phyloP scores from a whole-genome alignment of 345 rosid species.

The Capsella bursapastoris region DNA sequence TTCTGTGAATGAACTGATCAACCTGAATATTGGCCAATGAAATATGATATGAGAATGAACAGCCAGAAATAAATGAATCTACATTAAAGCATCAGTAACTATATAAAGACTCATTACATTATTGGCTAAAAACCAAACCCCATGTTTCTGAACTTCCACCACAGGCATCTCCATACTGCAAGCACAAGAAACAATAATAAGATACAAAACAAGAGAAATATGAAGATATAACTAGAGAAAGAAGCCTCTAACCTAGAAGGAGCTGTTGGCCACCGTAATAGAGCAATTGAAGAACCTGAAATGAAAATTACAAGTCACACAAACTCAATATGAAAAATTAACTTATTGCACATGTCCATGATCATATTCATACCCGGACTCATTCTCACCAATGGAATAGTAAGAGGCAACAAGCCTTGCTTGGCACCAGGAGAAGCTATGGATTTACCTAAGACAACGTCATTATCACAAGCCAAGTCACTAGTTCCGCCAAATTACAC shows the following conservation, averaged over 20 bases:
- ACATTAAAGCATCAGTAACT: not conserved
- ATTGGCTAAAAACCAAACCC: conserved; percentile 84
- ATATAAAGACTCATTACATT: conserved; percentile 54
- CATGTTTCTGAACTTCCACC: conserved; percentile 72
- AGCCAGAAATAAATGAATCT: not conserved
- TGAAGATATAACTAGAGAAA: not conserved
- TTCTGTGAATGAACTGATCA: conserved; percentile 78
- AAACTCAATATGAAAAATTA: not conserved
- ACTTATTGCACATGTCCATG: not conserved
- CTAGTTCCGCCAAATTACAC: not conserved
- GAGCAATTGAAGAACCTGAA: conserved; percentile 66
- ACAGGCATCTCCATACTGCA: conserved; percentile 91
- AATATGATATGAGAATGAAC: conserved; percentile 14
- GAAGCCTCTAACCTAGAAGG: conserved; percentile 58
- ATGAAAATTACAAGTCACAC: conserved; percentile 35
- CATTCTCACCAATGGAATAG: conserved; percentile 63
- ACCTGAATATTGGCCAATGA: conserved; percentile 52
- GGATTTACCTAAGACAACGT: conserved; percentile 56
- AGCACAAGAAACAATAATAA: conserved; percentile 33
- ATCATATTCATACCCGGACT: conserved; percentile 54
- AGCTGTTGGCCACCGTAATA: conserved; percentile 94
- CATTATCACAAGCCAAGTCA: conserved; percentile 14
- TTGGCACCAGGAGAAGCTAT: conserved; percentile 77
- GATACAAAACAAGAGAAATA: conserved; percentile 4
- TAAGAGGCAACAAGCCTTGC: conserved; percentile 75